Base-by-base conservation (phyloP, 2,329 filamentous ascomycete genomes). In the Phyllosticta capitalensis region DNA sequence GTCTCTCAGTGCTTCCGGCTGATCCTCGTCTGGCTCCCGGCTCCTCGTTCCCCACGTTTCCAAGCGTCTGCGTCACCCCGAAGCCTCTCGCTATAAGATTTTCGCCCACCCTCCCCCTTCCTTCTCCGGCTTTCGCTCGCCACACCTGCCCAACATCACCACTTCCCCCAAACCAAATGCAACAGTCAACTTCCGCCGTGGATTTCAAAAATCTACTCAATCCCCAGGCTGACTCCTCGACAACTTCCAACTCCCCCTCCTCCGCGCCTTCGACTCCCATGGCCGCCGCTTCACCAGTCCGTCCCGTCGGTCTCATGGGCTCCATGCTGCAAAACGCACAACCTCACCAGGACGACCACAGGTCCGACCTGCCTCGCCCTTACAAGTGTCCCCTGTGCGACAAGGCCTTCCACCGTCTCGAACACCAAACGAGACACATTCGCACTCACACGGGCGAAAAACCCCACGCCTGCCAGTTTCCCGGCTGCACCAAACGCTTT, bases 371-470 rank as follows among this genome's bases (percentile, higher is more conserved):
- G 58, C 94, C 94, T 61, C 87, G 94, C 60, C 92, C 92, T 0
- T 99, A 99, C 85, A 97, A 97, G 80, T 99, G 92, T 75, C 92
- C 92, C 62, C 84, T 99, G 64, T 99, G 94, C 79, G 92, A 96
- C 69, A 95, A 96, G 82, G 92, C 94, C 62, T 99, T 99, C 78
- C 94, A 97, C 80, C 90, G 94, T 64, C 82, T 99, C 50, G 92
- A 97, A 79, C 92, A 97, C 74, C 92, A 96, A 81, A 87, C 84
- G 61, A 76, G 86, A 68, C 92, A 99, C 76, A 97, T 97, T 71
- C 86, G 92, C 68, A 97, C 94, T 6, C 92, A 99, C 76, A 99
- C 92, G 0, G 94, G 92, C 68, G 92, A 99, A 80, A 99, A 97
- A 81, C 92, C 92, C 54, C 94, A 97, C 70, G 92, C 89, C 63